Evolutionary conservation across 2,329 filamentous ascomycete genomes (phyloP).

Genomic region (Xylariaceae sp.): DNA sequence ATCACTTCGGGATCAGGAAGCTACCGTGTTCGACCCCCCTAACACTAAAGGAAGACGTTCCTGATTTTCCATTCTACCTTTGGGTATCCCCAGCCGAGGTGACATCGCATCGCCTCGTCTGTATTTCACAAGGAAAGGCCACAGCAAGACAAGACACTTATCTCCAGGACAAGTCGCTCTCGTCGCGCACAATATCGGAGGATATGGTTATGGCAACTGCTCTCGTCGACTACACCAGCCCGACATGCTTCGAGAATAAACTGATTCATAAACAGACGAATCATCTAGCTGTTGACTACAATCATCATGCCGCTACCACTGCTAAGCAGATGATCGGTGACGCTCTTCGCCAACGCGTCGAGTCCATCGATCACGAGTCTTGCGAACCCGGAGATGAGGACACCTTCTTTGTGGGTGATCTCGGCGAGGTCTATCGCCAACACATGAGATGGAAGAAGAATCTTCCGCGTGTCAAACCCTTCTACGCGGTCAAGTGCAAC

Average conservation of each 20-base stretch:
- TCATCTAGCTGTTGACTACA: slow-evolving; percentile 34
- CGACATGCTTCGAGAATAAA: slow-evolving; percentile 47
- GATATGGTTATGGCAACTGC: slow-evolving; percentile 64
- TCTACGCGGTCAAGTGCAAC: slow-evolving; percentile 99
- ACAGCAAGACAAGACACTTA: slow-evolving; percentile 18
- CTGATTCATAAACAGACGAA: slow-evolving; percentile 35
- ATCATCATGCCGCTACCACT: slow-evolving; percentile 42
- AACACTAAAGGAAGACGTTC: slow-evolving; percentile 49
- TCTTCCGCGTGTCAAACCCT: slow-evolving; percentile 85
- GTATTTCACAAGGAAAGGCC: slow-evolving; percentile 13
- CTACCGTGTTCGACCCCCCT: slow-evolving; percentile 94
- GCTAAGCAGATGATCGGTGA: slow-evolving; percentile 81
- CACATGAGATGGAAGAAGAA: slow-evolving; percentile 97
- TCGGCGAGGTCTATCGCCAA: slow-evolving; percentile 98
- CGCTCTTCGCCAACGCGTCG: slow-evolving; percentile 79
- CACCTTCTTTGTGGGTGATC: slow-evolving; percentile 95
- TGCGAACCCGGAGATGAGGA: slow-evolving; percentile 94
- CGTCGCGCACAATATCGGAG: slow-evolving; percentile 33
- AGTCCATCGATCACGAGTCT: slow-evolving; percentile 75
- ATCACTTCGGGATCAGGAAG: slow-evolving; percentile 83
- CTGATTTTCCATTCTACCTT: slow-evolving; percentile 19
- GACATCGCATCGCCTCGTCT: not conserved
- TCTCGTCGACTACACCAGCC: slow-evolving; percentile 50
- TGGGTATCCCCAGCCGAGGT: slow-evolving; percentile 9
- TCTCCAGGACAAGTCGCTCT: slow-evolving; percentile 15